These are phyloP conservation scores for Chalciporus sphaerocephalus DNA, from an alignment of 768 basidiomycete genomes.

Conservation along the genomic window DNA sequence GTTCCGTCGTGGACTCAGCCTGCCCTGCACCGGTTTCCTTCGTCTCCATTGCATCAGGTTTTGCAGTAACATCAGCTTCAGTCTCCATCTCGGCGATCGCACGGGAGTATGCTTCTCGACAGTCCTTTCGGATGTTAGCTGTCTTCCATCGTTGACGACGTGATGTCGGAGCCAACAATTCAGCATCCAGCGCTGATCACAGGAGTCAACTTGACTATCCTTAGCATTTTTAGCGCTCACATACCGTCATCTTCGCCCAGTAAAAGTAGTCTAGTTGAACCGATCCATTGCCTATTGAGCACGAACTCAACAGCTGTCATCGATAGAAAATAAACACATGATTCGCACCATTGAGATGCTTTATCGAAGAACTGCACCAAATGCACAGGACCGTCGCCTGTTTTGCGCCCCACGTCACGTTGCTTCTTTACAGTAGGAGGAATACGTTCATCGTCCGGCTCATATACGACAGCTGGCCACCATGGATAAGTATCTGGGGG, in stretches of 20 bases:
- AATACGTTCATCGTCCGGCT: constrained; percentile 55
- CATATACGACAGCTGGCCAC: constrained; percentile 82
- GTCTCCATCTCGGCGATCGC: constrained; percentile 49
- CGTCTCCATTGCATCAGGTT: constrained; percentile 5
- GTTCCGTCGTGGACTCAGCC: not conserved
- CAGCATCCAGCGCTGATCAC: constrained; percentile 57
- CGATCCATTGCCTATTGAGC: constrained; percentile 58
- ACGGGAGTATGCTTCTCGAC: constrained; percentile 57
- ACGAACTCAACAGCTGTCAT: not conserved
- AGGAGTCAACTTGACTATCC: not conserved
- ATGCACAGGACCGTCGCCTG: constrained; percentile 44
- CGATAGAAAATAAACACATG: not conserved
- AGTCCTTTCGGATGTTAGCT: constrained; percentile 44
- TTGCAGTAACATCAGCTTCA: constrained; percentile 18
- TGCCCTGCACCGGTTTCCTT: not conserved
- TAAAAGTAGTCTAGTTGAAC: constrained; percentile 49
- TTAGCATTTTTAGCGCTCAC: constrained; percentile 16
- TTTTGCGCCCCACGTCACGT: constrained; percentile 29
- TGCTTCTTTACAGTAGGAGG: constrained; percentile 38
- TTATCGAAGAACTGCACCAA: constrained; percentile 82
- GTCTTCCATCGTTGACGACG: constrained; percentile 60
- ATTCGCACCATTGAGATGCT: constrained; percentile 53
- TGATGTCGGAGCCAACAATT: constrained; percentile 51
- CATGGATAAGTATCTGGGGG: constrained; percentile 70
- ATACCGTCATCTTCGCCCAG: constrained; percentile 70